Base-by-base conservation (phyloP, 163 green algal genomes). In the Scenedesmus sp. region DNA sequence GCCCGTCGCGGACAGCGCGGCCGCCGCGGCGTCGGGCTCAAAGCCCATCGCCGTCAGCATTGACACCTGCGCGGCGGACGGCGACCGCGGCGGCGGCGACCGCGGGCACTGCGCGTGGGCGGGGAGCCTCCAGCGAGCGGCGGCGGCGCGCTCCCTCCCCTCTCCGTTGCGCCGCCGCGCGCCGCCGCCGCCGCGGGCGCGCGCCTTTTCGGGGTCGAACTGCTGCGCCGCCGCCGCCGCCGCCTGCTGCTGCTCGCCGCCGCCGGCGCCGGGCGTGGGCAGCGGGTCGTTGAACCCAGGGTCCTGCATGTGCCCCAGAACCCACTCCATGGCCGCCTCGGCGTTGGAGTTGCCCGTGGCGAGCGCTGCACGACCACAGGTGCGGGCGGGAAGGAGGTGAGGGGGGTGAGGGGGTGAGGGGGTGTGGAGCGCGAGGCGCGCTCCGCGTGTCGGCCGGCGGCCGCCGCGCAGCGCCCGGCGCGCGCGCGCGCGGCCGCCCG, bases 231-330 rank as follows among this genome's bases (percentile, higher is more conserved):
- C 60, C 20, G 69, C 54, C 53, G 20, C 78, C 48, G 63, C 60
- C 34, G 81, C 48, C 71, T 34, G 51, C 31, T 53, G 67, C 66
- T 44, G 74, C 83, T 60, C 51, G n/a, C n/a, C n/a, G n/a, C n/a
- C n/a, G n/a, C n/a, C n/a, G n/a, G n/a, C n/a, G n/a, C n/a, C 39
- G 31, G 84, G 60, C 47, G 39, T 34, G 24, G 86, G 77, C 77
- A 94, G 85, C 1, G 93, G 92, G 44, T 94, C 88, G 78, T 97
- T 95, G 78, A 98, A 91, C 83, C 96, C 91, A 1, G 89, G 29
- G 33, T 98, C 94, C 20, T 96, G 93, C 90, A 98, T 95, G 91
- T 98, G 95, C 2, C 45, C 74, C 45, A 98, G 83, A 54, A 98
- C 78, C 93, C 93, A 98, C 78, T 98, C 91, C 89, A 96, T 97